Evolutionary conservation across 805 yeast genomes (phyloP), one percentile per base, ranked within the genome.

Genomic region (Nakazawaea ambrosiae): DNA sequence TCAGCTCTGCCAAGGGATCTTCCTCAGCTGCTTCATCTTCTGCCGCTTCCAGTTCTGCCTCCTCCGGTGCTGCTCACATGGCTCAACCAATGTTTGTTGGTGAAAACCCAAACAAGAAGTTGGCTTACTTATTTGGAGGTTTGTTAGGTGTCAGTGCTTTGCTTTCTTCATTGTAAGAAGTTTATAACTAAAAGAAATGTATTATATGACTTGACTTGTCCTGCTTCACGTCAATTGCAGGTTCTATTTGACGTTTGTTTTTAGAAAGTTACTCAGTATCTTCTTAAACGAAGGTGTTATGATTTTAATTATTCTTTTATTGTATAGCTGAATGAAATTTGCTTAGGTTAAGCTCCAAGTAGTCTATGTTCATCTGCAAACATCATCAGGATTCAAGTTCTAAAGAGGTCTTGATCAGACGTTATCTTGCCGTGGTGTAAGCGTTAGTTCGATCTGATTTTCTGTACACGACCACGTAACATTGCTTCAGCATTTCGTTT

Each of bases 61-160:
- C 53, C 2, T 32, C 50, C 17, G 53, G 48, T 28, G 54, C 46
- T 44, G 58, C 51, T 36, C 49, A 45, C 17, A n/a, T 22, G 14
- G 23, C n/a, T 14, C 33, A 19, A 16, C 38, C 42, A 26, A 9
- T 20, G 23, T 22, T 27, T 16, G 20, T 20, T 14, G 35, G 24
- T 27, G 39, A 39, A 26, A 31, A 26, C 30, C 34, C 42, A 26
- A 39, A 39, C 20, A 33, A 39, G 30, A 39, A 39, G 14, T 34
- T 33, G 25, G 39, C 42, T 14, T 18, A 30, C 3, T 39, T 39
- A 14, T 9, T 39, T 14, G 42, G 42, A 30, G 42, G 42, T 34
- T 14, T 39, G 17, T 39, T 39, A 18, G 42, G 42, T 31, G 38
- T 34, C 23, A 30, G 39, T 18, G 38, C 37, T 31, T 20, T 34